phyloP scores from a whole-genome alignment of 495 filamentous ascomycete genomes.

The Chaetomidium leptoderma region DNA sequence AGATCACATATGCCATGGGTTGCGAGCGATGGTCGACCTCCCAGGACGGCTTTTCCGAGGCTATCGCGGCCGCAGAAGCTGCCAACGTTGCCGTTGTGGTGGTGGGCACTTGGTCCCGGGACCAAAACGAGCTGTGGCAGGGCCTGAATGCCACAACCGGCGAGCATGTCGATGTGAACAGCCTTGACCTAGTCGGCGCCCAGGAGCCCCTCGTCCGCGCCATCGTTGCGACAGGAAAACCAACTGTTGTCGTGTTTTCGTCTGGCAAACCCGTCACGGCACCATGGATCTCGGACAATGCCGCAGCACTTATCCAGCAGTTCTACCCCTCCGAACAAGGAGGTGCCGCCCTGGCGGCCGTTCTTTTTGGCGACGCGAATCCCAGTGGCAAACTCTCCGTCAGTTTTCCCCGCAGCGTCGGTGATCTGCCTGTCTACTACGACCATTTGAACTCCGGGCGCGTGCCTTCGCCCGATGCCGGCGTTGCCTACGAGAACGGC shows the following conservation, averaged over 20 bases:
- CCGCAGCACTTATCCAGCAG: conserved; percentile 61
- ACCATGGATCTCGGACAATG: conserved; percentile 57
- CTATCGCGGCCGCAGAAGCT: conserved; percentile 56
- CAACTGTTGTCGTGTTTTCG: conserved; percentile 64
- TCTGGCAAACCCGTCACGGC: conserved; percentile 68
- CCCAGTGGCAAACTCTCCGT: conserved; percentile 65
- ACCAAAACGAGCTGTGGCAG: conserved; percentile 62
- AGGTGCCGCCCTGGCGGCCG: conserved; percentile 70
- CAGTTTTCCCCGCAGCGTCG: conserved; percentile 58
- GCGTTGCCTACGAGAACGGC: conserved; percentile 49
- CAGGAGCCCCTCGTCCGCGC: conserved; percentile 61
- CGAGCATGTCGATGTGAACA: conserved; percentile 62
- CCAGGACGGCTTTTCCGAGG: conserved; percentile 57
- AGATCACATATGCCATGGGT: conserved; percentile 61
- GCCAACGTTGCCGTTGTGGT: conserved; percentile 68
- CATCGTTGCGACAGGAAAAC: conserved; percentile 59
- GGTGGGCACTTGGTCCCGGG: conserved; percentile 68
- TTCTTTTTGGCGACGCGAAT: conserved; percentile 79
- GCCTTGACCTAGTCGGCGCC: conserved; percentile 63
- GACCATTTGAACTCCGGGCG: conserved; percentile 67
- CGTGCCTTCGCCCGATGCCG: conserved; percentile 41
- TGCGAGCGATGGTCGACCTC: conserved; percentile 71
- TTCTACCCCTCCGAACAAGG: conserved; percentile 72
- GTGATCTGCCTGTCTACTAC: conserved; percentile 63
- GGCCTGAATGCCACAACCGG: conserved; percentile 68